Evolutionary conservation across 2,329 filamentous ascomycete genomes (phyloP), one percentile per base, ranked within the genome.

Genomic region (Scytalidium lignicola): DNA sequence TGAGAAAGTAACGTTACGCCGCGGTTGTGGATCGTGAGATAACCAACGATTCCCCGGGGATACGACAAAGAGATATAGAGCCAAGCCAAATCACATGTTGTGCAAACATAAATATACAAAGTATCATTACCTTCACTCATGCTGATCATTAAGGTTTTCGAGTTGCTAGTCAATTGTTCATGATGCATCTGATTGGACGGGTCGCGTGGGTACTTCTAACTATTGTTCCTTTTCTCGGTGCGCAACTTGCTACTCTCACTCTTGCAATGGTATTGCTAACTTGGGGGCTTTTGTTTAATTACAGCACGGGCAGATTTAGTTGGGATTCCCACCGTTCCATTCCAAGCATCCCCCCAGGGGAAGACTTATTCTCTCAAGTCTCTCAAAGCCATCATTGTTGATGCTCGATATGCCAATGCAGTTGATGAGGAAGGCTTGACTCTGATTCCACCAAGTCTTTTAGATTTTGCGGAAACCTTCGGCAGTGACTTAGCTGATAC

Each of bases 371-470:
- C 52, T 1, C 55, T 66, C 39, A 51, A 44, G 2, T 52, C 47
- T 20, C 46, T 65, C n/a, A 59, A 58, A 18, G 55, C 52, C 3
- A 67, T 79, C 43, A 54, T 74, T 5, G 68, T 79, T 9, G 70
- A 78, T 49, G 50, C 55, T 4, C 55, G 56, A 2, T 73, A 67
- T 57, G 65, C 68, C 1, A 52, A 69, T 6, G 52, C 58, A 1
- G 66, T 67, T 8, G 72, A 80, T 55, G 58, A 66, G 1, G 44
- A 60, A 3, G 76, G 76, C 13, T 63, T 70, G 49, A 78, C 74
- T 0, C 57, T 75, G 17, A 76, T 78, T 15, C 74, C 75, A 2
- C 75, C 74, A 1, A 74, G 67, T 0, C 60, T 78, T 2, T 55
- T 52, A 7, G 66, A 74, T 2, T 79, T 79, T 46, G 74, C 73